Conservation (phyloP, 257 asterid genomes). For the Mitragyna speciosa region DNA sequence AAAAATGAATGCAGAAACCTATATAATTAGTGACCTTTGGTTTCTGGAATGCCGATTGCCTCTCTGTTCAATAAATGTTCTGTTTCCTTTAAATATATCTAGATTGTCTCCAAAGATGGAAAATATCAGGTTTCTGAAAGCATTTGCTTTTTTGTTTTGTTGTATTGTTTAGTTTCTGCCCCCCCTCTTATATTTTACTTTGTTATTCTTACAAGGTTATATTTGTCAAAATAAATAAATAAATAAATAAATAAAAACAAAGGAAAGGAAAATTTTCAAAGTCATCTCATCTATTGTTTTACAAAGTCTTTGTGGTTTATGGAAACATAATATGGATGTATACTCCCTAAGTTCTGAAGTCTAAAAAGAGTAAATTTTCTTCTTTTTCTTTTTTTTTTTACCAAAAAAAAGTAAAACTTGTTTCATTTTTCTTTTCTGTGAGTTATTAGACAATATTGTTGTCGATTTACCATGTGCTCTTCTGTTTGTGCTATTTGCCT, state of each 20-base stretch:
- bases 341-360: neutral
- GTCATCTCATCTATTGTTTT: neutral
- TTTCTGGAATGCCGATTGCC: neutral
- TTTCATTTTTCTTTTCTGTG: neutral
- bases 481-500: neutral
- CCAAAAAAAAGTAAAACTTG: neutral
- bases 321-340: no score
- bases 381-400: neutral
- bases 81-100: neutral
- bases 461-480: neutral
- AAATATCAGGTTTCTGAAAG: neutral
- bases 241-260: no score
- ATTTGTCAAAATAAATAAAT: neutral
- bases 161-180: neutral
- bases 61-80: neutral
- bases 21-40: neutral
- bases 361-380: neutral
- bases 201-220: neutral
- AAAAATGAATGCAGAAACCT: neutral
- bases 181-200: neutral
- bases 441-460: neutral
- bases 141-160: neutral
- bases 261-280: no score
- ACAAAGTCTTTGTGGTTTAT: no score
- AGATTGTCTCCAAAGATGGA: neutral